Base-by-base conservation (phyloP, 2,329 filamentous ascomycete genomes). In the Drechslerella dactyloides region DNA sequence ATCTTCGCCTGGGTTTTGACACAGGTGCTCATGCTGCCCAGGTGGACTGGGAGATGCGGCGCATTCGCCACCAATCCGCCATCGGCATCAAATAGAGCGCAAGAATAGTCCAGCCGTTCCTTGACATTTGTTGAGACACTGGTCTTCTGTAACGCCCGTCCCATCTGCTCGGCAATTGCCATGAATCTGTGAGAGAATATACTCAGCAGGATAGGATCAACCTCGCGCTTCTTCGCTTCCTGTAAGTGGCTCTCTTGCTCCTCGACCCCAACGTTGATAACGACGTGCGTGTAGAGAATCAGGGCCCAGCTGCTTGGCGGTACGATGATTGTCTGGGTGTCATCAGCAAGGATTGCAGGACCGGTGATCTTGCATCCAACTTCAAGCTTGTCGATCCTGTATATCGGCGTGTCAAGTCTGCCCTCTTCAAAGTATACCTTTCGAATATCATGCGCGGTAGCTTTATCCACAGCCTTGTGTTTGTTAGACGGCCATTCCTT, bases 251-350 rank as follows among this genome's bases (percentile, higher is more conserved):
- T 73, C 21, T 68, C 69, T 24, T 66, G 64, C 40, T 73, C 57
- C 19, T 73, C 61, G 27, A 87, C 87, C 61, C 88, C 86, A 44
- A 94, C 85, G 74, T 96, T 91, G 77, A 97, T 93, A 5, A 97
- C 85, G 6, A 97, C 91, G 76, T 96, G 93, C 0, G 92, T 96
- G 73, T 91, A 84, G 17, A 96, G 87, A 33, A 96, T 83, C 23
- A 92, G 81, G 0, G 93, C 93, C 21, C 86, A 86, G 1, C 91
- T 86, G 30, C 85, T 85, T 0, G 93, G 93, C 0, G 90, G 90
- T 1, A 97, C 87, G 0, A 97, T 90, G 73, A 97, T 94, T 0
- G 93, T 97, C 80, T 97, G 93, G 0, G 90, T 93, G 7, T 89
- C 89, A 77, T 93, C 93, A 1, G 91, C 91, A 66, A 96, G 84